Percentiles rank a stretch among this genome's conserved stretches.
Evolutionary conservation across 2,329 filamentous ascomycete species (phyloP).

Genomic region (Microsporum ferrugineum): DNA sequence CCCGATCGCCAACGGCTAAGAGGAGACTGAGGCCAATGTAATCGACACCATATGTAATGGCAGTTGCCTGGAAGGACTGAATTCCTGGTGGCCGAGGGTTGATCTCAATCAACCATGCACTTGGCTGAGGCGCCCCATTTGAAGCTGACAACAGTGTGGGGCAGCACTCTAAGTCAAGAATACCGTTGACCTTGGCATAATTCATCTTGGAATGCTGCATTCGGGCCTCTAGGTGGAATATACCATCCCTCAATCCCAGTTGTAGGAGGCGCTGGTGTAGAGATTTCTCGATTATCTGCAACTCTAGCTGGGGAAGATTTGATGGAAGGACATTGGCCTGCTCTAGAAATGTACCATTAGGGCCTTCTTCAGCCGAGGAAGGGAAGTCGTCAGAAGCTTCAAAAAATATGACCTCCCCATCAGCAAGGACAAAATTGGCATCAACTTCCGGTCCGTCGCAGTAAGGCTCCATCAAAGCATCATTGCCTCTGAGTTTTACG

Average conservation of each 20-base stretch:
- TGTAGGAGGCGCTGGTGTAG: background rate
- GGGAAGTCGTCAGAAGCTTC: slow-evolving; percentile 34
- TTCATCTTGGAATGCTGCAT: background rate
- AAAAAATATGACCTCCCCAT: slow-evolving; percentile 32
- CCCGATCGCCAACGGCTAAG: background rate
- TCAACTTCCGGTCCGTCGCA: slow-evolving; percentile 35
- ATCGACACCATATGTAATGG: slow-evolving; percentile 18
- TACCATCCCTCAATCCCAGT: background rate
- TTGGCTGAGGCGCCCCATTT: background rate
- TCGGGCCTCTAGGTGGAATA: slow-evolving; percentile 7
- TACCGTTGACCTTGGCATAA: background rate
- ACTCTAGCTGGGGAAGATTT: background rate
- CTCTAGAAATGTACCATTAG: background rate
- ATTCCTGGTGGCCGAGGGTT: slow-evolving; percentile 21
- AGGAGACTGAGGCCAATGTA: slow-evolving; percentile 10
- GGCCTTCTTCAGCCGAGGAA: background rate
- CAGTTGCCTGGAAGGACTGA: slow-evolving; percentile 5
- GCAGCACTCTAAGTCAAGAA: background rate
- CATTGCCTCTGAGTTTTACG: background rate
- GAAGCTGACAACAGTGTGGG: too few species aligned
- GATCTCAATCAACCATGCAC: slow-evolving; percentile 18
- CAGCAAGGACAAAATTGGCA: slow-evolving; percentile 31
- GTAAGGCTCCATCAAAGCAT: slow-evolving; percentile 32
- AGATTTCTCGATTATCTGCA: background rate
- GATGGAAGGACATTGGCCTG: background rate